These are phyloP conservation scores for Annulohypoxylon truncatum DNA, from an alignment of 2,329 filamentous ascomycete species.

Conservation along the genomic window DNA sequence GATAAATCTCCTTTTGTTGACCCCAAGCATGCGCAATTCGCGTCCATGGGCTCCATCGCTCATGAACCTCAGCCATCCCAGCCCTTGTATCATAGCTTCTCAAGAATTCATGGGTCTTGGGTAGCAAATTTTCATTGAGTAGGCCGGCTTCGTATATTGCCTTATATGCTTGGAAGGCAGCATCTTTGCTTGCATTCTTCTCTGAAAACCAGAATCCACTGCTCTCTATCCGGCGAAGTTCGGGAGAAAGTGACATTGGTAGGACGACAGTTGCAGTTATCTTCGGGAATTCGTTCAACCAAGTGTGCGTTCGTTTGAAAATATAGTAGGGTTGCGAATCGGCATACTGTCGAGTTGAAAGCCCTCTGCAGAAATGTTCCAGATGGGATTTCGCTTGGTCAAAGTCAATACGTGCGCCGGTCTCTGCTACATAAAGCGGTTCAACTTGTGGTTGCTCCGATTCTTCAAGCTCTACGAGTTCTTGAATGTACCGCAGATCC, in stretches of 20 bases:
- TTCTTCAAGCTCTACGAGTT: constrained; percentile 62
- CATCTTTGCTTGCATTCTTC: constrained; percentile 80
- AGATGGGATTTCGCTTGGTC: constrained; percentile 81
- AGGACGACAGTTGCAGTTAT: constrained; percentile 74
- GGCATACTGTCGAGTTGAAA: constrained; percentile 69
- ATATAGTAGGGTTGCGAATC: constrained; percentile 77
- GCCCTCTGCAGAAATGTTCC: constrained; percentile 79
- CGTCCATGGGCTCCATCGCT: constrained; percentile 61
- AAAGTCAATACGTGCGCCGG: constrained; percentile 74
- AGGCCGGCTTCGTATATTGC: constrained; percentile 76
- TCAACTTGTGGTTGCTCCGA: constrained; percentile 49
- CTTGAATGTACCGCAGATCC: constrained; percentile 64
- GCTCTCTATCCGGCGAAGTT: constrained; percentile 67
- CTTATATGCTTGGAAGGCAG: constrained; percentile 82
- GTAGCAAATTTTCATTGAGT: constrained; percentile 82
- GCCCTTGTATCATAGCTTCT: constrained; percentile 54
- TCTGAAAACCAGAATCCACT: constrained; percentile 74
- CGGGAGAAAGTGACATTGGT: constrained; percentile 74
- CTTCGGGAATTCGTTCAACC: constrained; percentile 34
- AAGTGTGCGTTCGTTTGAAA: constrained; percentile 54
- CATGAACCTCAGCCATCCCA: constrained; percentile 52
- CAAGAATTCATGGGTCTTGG: constrained; percentile 60
- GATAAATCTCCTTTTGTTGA: constrained; percentile 48
- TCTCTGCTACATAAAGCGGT: constrained; percentile 54
- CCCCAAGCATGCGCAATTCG: constrained; percentile 58